phyloP scores from a whole-genome alignment of 768 basidiomycete species.

The Wakefieldia striispora region DNA sequence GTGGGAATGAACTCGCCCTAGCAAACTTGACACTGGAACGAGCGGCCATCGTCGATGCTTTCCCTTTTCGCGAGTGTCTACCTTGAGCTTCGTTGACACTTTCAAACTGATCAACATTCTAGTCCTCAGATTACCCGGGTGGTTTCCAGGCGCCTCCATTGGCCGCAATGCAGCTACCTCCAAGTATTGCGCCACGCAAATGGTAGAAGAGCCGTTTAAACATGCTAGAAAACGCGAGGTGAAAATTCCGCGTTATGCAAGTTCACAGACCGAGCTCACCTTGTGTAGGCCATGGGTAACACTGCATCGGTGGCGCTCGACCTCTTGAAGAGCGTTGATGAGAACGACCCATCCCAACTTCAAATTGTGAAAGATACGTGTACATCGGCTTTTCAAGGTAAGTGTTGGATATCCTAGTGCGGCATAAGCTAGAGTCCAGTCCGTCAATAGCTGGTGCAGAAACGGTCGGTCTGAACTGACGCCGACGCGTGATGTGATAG shows the following conservation, averaged over 20 bases:
- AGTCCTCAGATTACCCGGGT: too few relatives aligned
- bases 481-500: neutral
- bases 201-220: constrained; percentile 18
- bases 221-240: constrained; percentile 15
- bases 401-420: too few relatives aligned
- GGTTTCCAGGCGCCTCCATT: too few relatives aligned
- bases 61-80: constrained; percentile 20
- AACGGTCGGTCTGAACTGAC: too few relatives aligned
- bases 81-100: neutral
- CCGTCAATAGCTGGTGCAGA: too few relatives aligned
- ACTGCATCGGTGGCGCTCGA: constrained; percentile 10
- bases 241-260: neutral
- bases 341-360: constrained; percentile 3
- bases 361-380: too few relatives aligned
- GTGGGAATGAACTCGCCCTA: constrained; percentile 23
- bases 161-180: neutral
- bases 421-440: too few relatives aligned
- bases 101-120: neutral
- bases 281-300: constrained; percentile 9
- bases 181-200: constrained; percentile 3
- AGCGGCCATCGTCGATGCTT: constrained; percentile 14
- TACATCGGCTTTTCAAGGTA: too few relatives aligned
- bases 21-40: constrained; percentile 13
- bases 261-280: neutral
- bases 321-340: neutral